Evolutionary conservation across 2,329 filamentous ascomycete genomes (phyloP).

Genomic region (Pezicula neosporulosa): DNA sequence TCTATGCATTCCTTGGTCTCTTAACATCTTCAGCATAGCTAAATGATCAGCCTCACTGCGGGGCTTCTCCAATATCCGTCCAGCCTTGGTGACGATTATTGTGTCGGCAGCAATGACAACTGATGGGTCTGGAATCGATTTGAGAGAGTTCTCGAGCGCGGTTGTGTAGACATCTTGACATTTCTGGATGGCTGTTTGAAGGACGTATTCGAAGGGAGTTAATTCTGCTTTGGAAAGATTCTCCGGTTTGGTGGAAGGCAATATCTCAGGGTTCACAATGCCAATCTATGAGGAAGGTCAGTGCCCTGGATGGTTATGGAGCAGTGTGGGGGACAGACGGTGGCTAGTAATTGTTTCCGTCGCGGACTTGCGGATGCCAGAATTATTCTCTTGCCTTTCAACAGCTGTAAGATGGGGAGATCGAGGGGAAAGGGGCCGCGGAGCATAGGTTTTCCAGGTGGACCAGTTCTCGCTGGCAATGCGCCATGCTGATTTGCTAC

Average conservation of each 20-base stretch:
- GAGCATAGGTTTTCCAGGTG: conserved; percentile 14
- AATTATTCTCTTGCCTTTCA: conserved; percentile 78
- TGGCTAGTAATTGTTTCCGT: conserved; percentile 74
- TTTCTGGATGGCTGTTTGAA: conserved; percentile 82
- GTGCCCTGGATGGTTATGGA: neutral
- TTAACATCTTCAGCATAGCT: conserved; percentile 75
- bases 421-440: conserved; percentile 63
- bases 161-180: conserved; percentile 62
- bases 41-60: conserved; percentile 77
- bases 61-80: conserved; percentile 88
- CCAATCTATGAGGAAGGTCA: conserved; percentile 57
- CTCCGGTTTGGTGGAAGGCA: conserved; percentile 80
- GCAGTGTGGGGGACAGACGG: conserved; percentile 40
- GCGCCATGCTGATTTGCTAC: conserved; percentile 19
- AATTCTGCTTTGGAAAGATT: conserved; percentile 73
- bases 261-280: conserved; percentile 76
- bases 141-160: conserved; percentile 34
- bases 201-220: conserved; percentile 85
- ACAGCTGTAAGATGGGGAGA: conserved; percentile 72
- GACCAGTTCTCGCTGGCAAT: conserved; percentile 14
- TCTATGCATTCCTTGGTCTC: conserved; percentile 74
- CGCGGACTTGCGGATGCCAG: conserved; percentile 88
- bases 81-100: conserved; percentile 73
- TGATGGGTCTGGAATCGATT: conserved; percentile 59
- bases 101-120: conserved; percentile 91